These are phyloP conservation scores for Mesembryanthemum crystallinum DNA, from an alignment of 148 eudicot genomes.

Conservation along the genomic window DNA sequence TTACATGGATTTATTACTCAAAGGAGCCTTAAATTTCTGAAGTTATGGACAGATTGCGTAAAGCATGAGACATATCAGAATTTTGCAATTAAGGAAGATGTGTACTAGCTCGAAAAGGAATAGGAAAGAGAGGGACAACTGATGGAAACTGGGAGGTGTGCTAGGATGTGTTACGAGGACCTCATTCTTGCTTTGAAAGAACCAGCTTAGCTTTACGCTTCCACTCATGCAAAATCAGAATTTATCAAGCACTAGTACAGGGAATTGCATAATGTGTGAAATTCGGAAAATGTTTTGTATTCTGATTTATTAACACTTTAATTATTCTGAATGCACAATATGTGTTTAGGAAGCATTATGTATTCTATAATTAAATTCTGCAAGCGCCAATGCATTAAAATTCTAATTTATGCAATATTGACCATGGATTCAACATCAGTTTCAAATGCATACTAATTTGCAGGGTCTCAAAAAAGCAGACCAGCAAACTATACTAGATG, in stretches of 20 bases:
- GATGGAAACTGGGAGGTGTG: background rate
- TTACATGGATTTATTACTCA: too few species aligned
- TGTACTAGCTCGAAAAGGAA: too few species aligned
- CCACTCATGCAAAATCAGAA: too few species aligned
- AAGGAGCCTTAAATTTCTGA: too few species aligned
- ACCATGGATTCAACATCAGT: background rate
- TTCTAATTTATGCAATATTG: background rate
- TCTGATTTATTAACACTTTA: too few species aligned
- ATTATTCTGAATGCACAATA: too few species aligned
- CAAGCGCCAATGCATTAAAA: background rate
- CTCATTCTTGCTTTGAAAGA: too few species aligned
- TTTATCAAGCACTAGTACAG: too few species aligned
- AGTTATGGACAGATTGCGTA: too few species aligned
- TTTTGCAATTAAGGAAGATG: background rate
- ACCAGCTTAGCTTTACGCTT: too few species aligned
- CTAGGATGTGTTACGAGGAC: background rate
- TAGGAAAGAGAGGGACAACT: background rate
- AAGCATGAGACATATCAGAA: background rate
- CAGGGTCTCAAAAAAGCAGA: slow-evolving; percentile 92
- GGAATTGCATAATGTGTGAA: too few species aligned
- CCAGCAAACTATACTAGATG: slow-evolving; percentile 88
- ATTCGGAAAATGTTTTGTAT: too few species aligned
- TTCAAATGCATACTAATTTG: background rate
- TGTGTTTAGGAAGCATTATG: background rate
- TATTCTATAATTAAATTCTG: background rate